Percentiles rank a stretch among this genome's conserved stretches.
These are phyloP conservation scores for Hyaloscypha bicolor DNA, from an alignment of 495 filamentous ascomycete species.

Conservation along the genomic window DNA sequence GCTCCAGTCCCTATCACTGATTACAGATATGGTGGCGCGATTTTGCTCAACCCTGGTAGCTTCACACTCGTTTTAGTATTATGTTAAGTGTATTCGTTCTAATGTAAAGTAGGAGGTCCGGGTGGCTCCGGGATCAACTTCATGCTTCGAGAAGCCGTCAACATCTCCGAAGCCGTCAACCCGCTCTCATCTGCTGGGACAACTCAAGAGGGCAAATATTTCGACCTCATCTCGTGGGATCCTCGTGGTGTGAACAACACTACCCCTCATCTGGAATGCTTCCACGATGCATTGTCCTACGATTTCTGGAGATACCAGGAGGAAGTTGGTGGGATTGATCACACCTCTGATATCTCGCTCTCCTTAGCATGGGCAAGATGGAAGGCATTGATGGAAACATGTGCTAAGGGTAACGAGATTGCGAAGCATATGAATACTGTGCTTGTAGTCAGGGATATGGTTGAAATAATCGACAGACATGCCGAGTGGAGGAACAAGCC, in stretches of 20 bases:
- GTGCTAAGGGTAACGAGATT: slow-evolving; percentile 12
- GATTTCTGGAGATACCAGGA: background rate
- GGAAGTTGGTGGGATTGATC: slow-evolving; percentile 1
- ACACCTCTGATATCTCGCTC: background rate
- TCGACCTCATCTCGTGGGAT: slow-evolving; percentile 56
- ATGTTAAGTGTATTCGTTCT: background rate
- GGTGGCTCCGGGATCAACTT: slow-evolving; percentile 38
- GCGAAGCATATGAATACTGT: slow-evolving; percentile 21
- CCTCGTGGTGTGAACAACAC: slow-evolving; percentile 56
- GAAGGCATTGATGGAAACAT: slow-evolving; percentile 16
- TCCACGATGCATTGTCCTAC: slow-evolving; percentile 30
- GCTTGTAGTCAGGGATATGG: slow-evolving; percentile 47
- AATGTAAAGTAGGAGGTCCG: slow-evolving; percentile 35
- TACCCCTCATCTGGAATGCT: slow-evolving; percentile 49
- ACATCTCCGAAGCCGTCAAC: slow-evolving; percentile 37
- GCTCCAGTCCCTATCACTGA: slow-evolving; percentile 35
- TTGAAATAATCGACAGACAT: slow-evolving; percentile 48
- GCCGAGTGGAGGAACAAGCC: slow-evolving; percentile 35
- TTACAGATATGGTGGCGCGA: slow-evolving; percentile 39
- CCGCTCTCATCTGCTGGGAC: slow-evolving; percentile 15
- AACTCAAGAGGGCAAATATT: slow-evolving; percentile 29
- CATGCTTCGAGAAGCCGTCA: slow-evolving; percentile 20
- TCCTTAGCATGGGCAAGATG: slow-evolving; percentile 14
- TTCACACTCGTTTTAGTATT: background rate
- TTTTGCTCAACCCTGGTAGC: slow-evolving; percentile 44